Percentiles rank a stretch among this genome's conserved stretches.
These are phyloP conservation scores for Penicillium mononematosum DNA, from an alignment of 495 filamentous ascomycete species.

Conservation along the genomic window DNA sequence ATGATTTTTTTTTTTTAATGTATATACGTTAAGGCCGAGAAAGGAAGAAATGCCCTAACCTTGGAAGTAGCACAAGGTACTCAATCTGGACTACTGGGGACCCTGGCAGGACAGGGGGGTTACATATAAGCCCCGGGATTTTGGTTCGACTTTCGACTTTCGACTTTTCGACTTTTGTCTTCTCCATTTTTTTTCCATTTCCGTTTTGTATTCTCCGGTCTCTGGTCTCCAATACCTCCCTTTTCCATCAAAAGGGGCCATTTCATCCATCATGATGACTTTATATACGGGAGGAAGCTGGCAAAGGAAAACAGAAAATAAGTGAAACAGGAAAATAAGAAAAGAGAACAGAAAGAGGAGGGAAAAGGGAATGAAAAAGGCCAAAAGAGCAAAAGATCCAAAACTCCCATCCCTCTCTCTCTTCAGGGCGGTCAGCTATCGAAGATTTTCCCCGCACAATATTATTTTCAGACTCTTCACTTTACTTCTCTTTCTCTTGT, in stretches of 20 bases:
- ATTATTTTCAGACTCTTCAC: constrained; percentile 28
- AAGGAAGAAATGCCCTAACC: constrained; percentile 5
- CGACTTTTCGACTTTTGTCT: background rate
- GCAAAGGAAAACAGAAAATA: no score
- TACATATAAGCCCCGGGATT: constrained; percentile 9
- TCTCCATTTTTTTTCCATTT: background rate
- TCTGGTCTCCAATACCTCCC: background rate
- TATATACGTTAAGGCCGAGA: background rate
- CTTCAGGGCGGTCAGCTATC: constrained; percentile 19
- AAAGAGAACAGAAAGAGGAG: no score
- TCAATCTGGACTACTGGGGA: constrained; percentile 24
- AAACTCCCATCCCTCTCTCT: background rate
- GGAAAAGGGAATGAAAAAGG: background rate
- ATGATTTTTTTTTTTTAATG: background rate
- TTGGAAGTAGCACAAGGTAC: constrained; percentile 35
- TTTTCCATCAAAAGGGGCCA: background rate
- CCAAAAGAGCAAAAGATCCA: background rate
- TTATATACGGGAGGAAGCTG: no score
- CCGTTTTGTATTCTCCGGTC: background rate
- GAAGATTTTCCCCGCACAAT: constrained; percentile 41
- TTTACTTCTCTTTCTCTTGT: constrained; percentile 11
- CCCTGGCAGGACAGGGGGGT: constrained; percentile 19
- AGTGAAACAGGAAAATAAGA: no score
- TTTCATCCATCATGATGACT: background rate
- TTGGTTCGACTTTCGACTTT: no score